Conservation (phyloP, 306 rosid genomes). For the Vachellia pachyceras region DNA sequence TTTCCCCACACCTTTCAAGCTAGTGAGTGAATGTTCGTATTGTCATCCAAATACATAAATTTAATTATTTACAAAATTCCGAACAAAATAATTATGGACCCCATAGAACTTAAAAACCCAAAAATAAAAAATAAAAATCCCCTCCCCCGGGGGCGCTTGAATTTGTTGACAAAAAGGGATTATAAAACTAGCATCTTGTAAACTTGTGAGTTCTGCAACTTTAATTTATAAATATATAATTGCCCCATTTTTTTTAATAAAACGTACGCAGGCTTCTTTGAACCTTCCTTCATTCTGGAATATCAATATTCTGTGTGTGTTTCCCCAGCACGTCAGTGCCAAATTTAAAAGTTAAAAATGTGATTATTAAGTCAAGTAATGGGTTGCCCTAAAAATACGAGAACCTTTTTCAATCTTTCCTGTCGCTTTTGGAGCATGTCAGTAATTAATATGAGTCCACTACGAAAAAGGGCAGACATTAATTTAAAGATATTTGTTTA, state of each 20-base stretch:
- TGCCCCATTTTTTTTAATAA: background rate
- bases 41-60: too few species aligned
- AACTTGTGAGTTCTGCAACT: too few species aligned
- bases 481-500: background rate
- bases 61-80: too few species aligned
- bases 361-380: background rate
- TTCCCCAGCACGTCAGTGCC: background rate
- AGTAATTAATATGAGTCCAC: conserved; percentile 18
- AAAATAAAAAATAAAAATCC: too few species aligned
- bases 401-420: background rate
- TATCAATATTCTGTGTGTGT: background rate
- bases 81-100: too few species aligned
- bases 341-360: background rate
- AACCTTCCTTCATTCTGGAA: background rate
- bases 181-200: background rate
- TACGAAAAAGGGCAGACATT: background rate
- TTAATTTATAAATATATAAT: too few species aligned
- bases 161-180: too few species aligned
- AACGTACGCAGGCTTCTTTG: background rate
- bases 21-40: too few species aligned
- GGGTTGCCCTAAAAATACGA: background rate
- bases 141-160: too few species aligned
- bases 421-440: conserved; percentile 19
- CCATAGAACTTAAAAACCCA: too few species aligned
- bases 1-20: too few species aligned